Conservation (phyloP, 106 monocot species). For the Dendrobium chrysotoxum region DNA sequence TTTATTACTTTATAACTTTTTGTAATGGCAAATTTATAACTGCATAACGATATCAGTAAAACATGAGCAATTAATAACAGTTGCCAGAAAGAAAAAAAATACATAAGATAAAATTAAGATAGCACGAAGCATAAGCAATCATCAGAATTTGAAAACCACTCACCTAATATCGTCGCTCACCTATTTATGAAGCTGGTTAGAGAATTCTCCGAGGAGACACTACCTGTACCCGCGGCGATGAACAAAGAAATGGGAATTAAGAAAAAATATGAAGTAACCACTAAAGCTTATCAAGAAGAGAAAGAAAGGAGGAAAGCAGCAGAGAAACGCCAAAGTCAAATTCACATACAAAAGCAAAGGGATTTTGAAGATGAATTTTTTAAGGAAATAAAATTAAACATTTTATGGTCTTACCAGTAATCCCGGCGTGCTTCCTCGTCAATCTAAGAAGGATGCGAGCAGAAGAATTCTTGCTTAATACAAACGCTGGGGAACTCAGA, state of each 20-base stretch:
- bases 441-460: slow-evolving; percentile 3
- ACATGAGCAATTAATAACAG: no score
- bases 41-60: no score
- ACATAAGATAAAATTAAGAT: no score
- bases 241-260: slow-evolving; percentile 11
- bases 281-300: no score
- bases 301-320: not conserved
- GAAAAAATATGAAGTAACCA: not conserved
- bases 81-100: no score
- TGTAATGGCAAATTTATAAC: no score
- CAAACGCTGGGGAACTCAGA: not conserved
- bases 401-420: not conserved
- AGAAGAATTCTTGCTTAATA: not conserved
- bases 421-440: not conserved
- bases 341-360: not conserved
- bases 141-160: no score
- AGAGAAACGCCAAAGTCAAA: not conserved
- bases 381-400: not conserved
- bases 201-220: slow-evolving; percentile 67
- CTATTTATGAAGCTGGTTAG: slow-evolving; percentile 64
- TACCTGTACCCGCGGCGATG: slow-evolving; percentile 53
- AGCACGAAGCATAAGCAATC: no score
- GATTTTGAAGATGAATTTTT: not conserved
- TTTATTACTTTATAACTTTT: no score
- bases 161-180: slow-evolving; percentile 44